These are phyloP conservation scores for Penicillium polonicum DNA, from an alignment of 2,329 filamentous ascomycete species.

Conservation along the genomic window DNA sequence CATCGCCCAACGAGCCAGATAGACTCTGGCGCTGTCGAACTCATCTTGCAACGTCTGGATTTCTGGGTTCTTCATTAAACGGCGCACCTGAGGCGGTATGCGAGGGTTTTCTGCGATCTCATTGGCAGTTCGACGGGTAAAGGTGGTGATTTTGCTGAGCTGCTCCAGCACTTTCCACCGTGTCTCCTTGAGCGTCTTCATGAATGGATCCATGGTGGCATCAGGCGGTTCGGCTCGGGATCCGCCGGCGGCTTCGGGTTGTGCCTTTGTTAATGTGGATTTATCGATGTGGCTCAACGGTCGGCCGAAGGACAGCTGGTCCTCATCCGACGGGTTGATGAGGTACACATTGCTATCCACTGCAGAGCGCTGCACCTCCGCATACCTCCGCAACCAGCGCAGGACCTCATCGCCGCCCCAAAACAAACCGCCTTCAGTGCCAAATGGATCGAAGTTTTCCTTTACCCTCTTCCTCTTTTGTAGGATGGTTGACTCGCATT, in stretches of 20 bases:
- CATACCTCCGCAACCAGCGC: conserved; percentile 83
- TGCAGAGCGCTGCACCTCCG: conserved; percentile 75
- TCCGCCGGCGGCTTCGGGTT: conserved; percentile 35
- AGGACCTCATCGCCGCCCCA: conserved; percentile 97
- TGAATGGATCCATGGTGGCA: conserved; percentile 84
- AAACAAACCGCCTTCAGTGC: conserved; percentile 75
- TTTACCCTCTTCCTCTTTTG: conserved; percentile 84
- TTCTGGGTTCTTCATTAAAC: conserved; percentile 84
- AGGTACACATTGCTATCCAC: conserved; percentile 90
- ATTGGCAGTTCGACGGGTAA: conserved; percentile 86
- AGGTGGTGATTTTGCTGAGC: conserved; percentile 95
- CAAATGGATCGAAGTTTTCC: conserved; percentile 88
- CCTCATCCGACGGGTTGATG: conserved; percentile 81
- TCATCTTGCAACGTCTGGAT: conserved; percentile 95
- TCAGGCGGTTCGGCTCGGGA: conserved; percentile 50
- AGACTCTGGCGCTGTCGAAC: conserved; percentile 92
- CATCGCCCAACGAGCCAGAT: conserved; percentile 97
- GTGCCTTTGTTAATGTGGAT: conserved; percentile 39
- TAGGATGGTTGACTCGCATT: conserved; percentile 91
- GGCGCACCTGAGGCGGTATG: conserved; percentile 80
- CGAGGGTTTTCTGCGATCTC: conserved; percentile 89
- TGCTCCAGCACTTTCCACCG: conserved; percentile 96
- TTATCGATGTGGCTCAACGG: conserved; percentile 42
- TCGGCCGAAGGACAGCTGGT: conserved; percentile 73
- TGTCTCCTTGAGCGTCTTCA: conserved; percentile 90